These are phyloP conservation scores for Colletotrichum brevisporum DNA, from an alignment of 2,329 filamentous ascomycete species.

Conservation along the genomic window DNA sequence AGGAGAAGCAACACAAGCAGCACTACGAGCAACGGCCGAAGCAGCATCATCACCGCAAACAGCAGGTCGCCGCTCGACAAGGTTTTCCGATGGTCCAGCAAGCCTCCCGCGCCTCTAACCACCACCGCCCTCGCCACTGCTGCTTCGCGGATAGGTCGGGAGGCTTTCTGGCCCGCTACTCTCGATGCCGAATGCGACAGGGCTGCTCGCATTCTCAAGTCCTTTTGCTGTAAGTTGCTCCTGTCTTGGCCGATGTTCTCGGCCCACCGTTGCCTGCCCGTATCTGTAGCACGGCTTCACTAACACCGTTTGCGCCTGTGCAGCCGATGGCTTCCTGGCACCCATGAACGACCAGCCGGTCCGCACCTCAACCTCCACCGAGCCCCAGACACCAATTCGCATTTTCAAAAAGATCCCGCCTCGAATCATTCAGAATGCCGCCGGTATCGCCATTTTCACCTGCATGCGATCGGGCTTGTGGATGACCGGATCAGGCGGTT, in stretches of 20 bases:
- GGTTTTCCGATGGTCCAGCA: conserved; percentile 61
- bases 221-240: conserved; percentile 81
- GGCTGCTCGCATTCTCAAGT: conserved; percentile 88
- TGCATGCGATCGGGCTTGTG: conserved; percentile 95
- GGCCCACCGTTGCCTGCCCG: background rate
- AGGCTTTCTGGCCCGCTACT: conserved; percentile 88
- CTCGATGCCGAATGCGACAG: conserved; percentile 94
- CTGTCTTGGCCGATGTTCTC: background rate
- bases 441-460: conserved; percentile 93
- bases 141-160: conserved; percentile 77
- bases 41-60: conserved; percentile 43
- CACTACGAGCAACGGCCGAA: conserved; percentile 26
- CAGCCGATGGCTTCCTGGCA: conserved; percentile 71
- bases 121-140: conserved; percentile 60
- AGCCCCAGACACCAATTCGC: conserved; percentile 65
- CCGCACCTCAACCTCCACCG: conserved; percentile 44
- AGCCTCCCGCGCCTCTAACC: conserved; percentile 70
- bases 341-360: conserved; percentile 54
- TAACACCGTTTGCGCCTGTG: conserved; percentile 35
- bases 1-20: conserved; percentile 48
- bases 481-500: conserved; percentile 91
- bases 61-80: conserved; percentile 50
- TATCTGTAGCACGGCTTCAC: conserved; percentile 15
- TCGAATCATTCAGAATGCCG: conserved; percentile 88
- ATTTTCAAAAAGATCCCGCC: conserved; percentile 86